These are phyloP conservation scores for Epichloe festucae DNA, from an alignment of 2,329 filamentous ascomycete species.

Conservation along the genomic window DNA sequence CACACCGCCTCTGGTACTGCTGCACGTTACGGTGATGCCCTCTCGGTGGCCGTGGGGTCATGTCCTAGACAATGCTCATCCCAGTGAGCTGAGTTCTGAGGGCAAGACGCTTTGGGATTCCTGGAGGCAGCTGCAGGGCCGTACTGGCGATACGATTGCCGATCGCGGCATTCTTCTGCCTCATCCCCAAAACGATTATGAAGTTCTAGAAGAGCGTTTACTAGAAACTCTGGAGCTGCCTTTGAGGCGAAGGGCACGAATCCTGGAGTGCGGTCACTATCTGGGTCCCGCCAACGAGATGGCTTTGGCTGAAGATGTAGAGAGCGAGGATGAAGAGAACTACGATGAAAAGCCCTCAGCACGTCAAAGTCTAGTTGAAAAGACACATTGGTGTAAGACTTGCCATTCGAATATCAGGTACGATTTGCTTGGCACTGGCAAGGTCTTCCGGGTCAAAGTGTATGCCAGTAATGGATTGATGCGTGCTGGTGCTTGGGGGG, in stretches of 20 bases:
- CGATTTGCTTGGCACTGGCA: slow-evolving; percentile 38
- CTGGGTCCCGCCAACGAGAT: slow-evolving; percentile 45
- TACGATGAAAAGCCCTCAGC: slow-evolving; percentile 17
- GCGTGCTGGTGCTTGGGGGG: slow-evolving; percentile 78
- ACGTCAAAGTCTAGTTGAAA: slow-evolving; percentile 13
- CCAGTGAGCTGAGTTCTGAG: slow-evolving; percentile 29
- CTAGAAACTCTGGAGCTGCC: slow-evolving; percentile 63
- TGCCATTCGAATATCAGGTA: slow-evolving; percentile 42
- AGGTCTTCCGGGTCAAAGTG: slow-evolving; percentile 67
- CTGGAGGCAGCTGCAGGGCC: slow-evolving; percentile 55
- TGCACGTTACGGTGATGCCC: slow-evolving; percentile 67
- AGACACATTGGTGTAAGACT: slow-evolving; percentile 42
- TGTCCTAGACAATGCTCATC: slow-evolving; percentile 32
- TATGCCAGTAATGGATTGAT: slow-evolving; percentile 94
- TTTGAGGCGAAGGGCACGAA: slow-evolving; percentile 47
- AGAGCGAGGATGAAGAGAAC: slow-evolving; percentile 34
- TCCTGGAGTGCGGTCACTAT: slow-evolving; percentile 68
- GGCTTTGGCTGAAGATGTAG: slow-evolving; percentile 28
- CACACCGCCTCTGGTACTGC: slow-evolving; percentile 56
- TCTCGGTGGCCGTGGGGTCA: slow-evolving; percentile 52
- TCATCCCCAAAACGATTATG: slow-evolving; percentile 70
- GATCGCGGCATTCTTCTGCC: slow-evolving; percentile 62
- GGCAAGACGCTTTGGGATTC: slow-evolving; percentile 43
- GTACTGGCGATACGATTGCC: slow-evolving; percentile 59
- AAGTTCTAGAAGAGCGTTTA: slow-evolving; percentile 64